phyloP scores from a whole-genome alignment of 2,329 filamentous ascomycete genomes.

The Fusarium sp. region DNA sequence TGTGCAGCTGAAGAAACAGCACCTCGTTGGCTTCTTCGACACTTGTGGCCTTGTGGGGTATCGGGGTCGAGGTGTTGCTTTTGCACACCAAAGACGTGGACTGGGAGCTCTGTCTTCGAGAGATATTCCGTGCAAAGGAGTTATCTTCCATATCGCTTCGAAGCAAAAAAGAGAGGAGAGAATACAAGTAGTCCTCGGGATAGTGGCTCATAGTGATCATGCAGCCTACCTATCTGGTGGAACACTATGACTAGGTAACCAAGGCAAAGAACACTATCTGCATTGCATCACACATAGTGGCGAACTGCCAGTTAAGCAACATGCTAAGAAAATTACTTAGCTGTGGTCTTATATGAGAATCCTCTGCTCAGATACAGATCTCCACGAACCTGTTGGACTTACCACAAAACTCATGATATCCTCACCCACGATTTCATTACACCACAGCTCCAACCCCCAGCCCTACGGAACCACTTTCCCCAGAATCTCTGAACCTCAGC shows the following conservation, averaged over 20 bases:
- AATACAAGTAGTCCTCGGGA: no score
- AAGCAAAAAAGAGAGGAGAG: background rate
- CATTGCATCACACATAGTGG: background rate
- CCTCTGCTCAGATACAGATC: no score
- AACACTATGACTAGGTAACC: background rate
- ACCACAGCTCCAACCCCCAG: background rate
- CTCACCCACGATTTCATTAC: background rate
- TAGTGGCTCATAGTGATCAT: background rate
- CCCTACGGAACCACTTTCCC: slow-evolving; percentile 9
- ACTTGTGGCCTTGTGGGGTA: background rate
- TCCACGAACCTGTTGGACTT: background rate
- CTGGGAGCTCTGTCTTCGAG: no score
- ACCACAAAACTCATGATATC: background rate
- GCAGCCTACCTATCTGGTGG: no score
- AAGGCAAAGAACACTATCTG: background rate
- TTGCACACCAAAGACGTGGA: background rate
- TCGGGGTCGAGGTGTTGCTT: background rate
- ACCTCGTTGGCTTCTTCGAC: background rate
- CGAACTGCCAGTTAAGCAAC: rapidly evolving
- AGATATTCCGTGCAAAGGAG: rapidly evolving
- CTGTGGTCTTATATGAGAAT: background rate
- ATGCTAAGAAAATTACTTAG: no score
- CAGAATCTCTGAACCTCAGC: background rate
- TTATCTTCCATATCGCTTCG: rapidly evolving
- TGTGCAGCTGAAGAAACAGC: background rate